These are phyloP conservation scores for Pichia exigua DNA, from an alignment of 805 yeast species.

Conservation along the genomic window DNA sequence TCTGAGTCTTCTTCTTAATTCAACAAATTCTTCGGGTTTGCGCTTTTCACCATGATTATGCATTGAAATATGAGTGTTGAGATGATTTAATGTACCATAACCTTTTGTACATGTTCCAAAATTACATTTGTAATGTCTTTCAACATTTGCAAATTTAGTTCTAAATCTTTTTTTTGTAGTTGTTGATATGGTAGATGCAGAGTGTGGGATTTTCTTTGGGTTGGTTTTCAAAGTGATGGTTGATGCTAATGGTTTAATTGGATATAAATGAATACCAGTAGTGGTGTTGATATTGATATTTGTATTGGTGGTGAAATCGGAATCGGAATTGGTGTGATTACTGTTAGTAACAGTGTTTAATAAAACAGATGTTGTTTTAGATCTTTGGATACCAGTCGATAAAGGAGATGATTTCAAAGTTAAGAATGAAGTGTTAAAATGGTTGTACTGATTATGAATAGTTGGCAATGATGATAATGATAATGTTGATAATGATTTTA, in stretches of 20 bases:
- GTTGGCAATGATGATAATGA: no score
- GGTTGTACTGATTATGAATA: no score
- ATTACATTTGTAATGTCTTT: slow-evolving; percentile 44
- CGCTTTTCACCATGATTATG: slow-evolving; percentile 51
- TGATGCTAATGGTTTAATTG: neutral
- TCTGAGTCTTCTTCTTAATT: slow-evolving; percentile 36
- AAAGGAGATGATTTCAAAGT: no score
- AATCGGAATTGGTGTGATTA: no score
- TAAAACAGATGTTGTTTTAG: neutral
- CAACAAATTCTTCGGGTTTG: slow-evolving; percentile 46
- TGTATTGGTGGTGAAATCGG: no score
- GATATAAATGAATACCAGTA: no score
- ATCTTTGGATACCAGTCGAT: no score
- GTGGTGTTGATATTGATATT: no score
- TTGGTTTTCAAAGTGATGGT: neutral
- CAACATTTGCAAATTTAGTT: slow-evolving; percentile 48
- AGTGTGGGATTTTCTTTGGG: neutral
- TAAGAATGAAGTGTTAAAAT: no score
- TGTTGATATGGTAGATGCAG: neutral
- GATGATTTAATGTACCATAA: slow-evolving; percentile 53
- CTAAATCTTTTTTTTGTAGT: slow-evolving; percentile 35
- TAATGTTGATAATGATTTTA: no score
- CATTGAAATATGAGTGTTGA: slow-evolving; percentile 46
- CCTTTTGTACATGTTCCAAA: slow-evolving; percentile 41
- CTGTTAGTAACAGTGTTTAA: no score